phyloP scores from a whole-genome alignment of 768 basidiomycete species.

The Pleurotus cornucopiae region DNA sequence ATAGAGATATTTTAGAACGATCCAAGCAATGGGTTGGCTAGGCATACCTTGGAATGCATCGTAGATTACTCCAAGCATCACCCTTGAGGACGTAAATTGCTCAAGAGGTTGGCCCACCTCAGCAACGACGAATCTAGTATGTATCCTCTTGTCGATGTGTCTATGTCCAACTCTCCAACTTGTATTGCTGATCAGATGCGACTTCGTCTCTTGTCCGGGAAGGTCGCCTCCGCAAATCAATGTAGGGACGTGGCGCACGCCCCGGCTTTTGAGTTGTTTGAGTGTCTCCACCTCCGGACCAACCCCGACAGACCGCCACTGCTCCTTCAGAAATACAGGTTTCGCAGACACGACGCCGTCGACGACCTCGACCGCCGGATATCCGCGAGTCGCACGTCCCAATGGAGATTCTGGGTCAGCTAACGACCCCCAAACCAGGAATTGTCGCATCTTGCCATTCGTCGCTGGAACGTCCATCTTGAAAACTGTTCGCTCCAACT shows the following conservation, averaged over 20 bases:
- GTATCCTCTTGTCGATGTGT: background rate
- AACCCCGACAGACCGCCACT: slow-evolving; percentile 18
- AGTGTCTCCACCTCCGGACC: slow-evolving; percentile 19
- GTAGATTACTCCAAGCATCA: slow-evolving; percentile 10
- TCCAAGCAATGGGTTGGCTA: no score
- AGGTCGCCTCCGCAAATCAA: slow-evolving; percentile 20
- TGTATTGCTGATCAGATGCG: slow-evolving; percentile 9
- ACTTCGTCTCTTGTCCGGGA: slow-evolving; percentile 5
- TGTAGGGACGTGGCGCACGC: slow-evolving; percentile 18
- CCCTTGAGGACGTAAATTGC: background rate
- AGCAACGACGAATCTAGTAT: background rate
- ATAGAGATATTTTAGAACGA: background rate
- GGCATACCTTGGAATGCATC: slow-evolving; percentile 14
- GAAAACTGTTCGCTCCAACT: background rate
- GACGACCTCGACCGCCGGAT: slow-evolving; percentile 13
- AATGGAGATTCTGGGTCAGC: slow-evolving; percentile 12
- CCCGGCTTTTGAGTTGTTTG: slow-evolving; percentile 12
- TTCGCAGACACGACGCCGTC: background rate
- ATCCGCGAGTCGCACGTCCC: slow-evolving; percentile 20
- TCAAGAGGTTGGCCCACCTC: background rate
- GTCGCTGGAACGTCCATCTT: background rate
- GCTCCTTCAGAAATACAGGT: slow-evolving; percentile 26
- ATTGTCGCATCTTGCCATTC: background rate
- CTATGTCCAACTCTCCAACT: slow-evolving; percentile 8
- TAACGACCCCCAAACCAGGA: slow-evolving; percentile 1